Evolutionary conservation across 306 rosid genomes (phyloP), one percentile per base, ranked within the genome.

Genomic region (Nissolia schottii): DNA sequence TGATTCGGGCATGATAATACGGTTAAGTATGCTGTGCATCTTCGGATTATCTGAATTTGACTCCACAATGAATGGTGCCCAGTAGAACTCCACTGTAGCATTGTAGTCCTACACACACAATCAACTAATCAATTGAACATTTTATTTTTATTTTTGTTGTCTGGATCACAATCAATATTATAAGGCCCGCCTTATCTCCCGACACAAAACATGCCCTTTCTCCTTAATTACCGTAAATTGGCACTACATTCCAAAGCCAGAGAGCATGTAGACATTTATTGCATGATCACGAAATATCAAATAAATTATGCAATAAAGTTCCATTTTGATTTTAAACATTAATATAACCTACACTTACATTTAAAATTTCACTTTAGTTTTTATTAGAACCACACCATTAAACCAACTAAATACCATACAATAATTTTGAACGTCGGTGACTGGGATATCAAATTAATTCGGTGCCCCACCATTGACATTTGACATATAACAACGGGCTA

Each of bases 31-130:
- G 83, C 95, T 89, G 71, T 94, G 99, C 95, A 88, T 84, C 0
- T 11, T 62, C 37, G 99, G 98, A 82, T 94, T 89, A 70, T 94
- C 99, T 6, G 99, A 94, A 80, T 94, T 94, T 32, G 99, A 94
- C 80, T 94, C 97, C 14, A 94, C 99, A 25, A 94, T 69, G 59
- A 94, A 94, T 20, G 99, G 99, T 19, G 99, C 92, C 99, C 99
- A 94, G 58, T 94, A 89, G 73, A 94, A 94, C 57, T 94, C 97
- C 64, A 94, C 88, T 0, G 96, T 91, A 10, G 99, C 88, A 79
- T 89, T 94, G 28, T 91, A 87, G 13, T 91, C 95, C 97, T 91
- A 75, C 77, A 73, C 54, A 27, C 67, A 50, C 51, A 50, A 15
- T 5, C 20, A 29, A 38, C 18, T 5, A 15, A 18, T 23, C 13